Evolutionary conservation across 305 asterid species (phyloP).

Genomic region (Fraxinus ornus): DNA sequence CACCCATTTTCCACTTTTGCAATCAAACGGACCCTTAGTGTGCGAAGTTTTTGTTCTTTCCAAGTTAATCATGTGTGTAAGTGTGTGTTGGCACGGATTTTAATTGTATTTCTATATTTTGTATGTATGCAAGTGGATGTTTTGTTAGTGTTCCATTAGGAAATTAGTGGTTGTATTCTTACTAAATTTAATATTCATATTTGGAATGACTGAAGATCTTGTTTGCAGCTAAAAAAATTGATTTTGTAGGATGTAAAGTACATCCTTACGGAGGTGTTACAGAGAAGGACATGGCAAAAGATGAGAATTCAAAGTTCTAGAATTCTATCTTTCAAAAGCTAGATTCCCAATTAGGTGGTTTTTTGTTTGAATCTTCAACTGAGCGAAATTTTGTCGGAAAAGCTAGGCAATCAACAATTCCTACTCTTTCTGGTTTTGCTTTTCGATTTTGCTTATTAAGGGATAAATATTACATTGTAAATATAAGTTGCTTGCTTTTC

Average conservation of each 20-base stretch:
- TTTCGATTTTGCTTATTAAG: conserved; percentile 34
- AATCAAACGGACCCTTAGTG: neutral
- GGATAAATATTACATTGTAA: too few species aligned
- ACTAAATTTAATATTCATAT: conserved; percentile 19
- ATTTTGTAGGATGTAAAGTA: conserved; percentile 91
- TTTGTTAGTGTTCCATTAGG: neutral
- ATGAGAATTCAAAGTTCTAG: conserved; percentile 68
- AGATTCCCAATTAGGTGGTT: conserved; percentile 66
- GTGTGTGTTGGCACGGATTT: neutral
- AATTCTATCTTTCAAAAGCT: conserved; percentile 61
- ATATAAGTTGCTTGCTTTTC: neutral
- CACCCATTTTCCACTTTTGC: too few species aligned
- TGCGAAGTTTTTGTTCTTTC: neutral
- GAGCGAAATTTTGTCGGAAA: conserved; percentile 92
- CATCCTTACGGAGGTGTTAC: conserved; percentile 84
- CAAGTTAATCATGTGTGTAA: neutral
- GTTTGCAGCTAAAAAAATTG: conserved; percentile 76
- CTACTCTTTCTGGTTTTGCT: conserved; percentile 68
- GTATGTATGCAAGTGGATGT: neutral
- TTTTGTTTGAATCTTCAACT: conserved; percentile 70
- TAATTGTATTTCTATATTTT: neutral
- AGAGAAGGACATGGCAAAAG: conserved; percentile 78
- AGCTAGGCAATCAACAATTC: conserved; percentile 71
- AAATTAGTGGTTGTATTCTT: neutral
- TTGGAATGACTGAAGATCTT: conserved; percentile 50